Conservation (phyloP, 345 rosid genomes). For the Diplotaxis tenuifolia region DNA sequence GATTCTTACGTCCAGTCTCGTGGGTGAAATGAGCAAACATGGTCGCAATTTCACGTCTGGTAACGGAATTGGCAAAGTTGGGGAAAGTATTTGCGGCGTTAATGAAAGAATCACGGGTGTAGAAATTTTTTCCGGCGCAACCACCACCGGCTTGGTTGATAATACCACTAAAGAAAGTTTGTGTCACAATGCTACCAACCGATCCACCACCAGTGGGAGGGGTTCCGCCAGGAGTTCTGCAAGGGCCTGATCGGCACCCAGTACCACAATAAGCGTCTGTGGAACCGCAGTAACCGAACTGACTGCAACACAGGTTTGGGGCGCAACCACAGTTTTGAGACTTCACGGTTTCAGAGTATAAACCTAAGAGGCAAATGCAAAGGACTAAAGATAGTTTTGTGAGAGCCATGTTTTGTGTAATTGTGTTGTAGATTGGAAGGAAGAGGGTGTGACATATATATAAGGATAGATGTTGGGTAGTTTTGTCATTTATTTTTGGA, state of each 20-base stretch:
- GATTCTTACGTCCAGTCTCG: conserved; percentile 39
- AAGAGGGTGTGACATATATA: conserved; percentile 3
- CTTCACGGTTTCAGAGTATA: neutral
- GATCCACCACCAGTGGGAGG: neutral
- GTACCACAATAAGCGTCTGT: neutral
- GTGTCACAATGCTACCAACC: neutral
- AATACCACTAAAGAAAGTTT: neutral
- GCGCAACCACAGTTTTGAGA: neutral
- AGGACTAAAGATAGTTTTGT: neutral
- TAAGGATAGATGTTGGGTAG: conserved; percentile 13
- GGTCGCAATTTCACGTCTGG: conserved; percentile 48
- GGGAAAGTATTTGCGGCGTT: conserved; percentile 32
- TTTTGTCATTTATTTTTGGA: conserved; percentile 23
- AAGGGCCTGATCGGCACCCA: neutral
- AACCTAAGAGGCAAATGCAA: neutral
- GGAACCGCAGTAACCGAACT: neutral
- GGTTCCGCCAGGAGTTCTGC: neutral
- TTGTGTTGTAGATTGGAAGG: neutral
- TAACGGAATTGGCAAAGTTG: conserved; percentile 24
- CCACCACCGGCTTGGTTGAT: neutral
- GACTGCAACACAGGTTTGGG: neutral
- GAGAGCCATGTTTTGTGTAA: neutral
- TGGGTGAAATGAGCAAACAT: conserved; percentile 23
- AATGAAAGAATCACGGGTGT: conserved; percentile 39
- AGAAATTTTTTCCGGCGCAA: conserved; percentile 51